Base-by-base conservation (phyloP, 768 basidiomycete species). In the Termitomyces sp. region DNA sequence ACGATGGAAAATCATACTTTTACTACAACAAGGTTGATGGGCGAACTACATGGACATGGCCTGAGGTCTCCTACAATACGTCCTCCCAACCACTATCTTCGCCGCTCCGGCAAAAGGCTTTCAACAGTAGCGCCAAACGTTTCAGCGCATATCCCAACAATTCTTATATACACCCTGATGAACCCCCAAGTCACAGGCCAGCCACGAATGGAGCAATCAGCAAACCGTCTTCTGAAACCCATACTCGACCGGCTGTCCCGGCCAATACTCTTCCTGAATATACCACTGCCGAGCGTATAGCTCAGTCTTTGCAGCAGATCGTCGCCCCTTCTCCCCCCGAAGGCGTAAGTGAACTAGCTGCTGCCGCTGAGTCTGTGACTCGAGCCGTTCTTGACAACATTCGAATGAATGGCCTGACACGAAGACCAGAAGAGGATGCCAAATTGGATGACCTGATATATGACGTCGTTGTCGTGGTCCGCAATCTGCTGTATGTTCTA, bases 1-100 rank as follows among this genome's bases (percentile, higher is more conserved):
- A 94, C 67, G 92, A 94, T 66, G 91, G 91, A 39, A 77, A 84
- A 74, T 85, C 89, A 4, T 92, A 90, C 70, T 92, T 85, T 68
- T 94, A 91, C 73, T 71, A 81, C 71, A 94, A 96, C 77, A 86
- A 80, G 65, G 67, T 80, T 22, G 88, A 88, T 62, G 89, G 89
- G 16, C 75, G 83, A 56, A 77, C 87, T 15, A 84, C 83, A 58
- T 91, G 89, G 90, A 84, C 84, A 8, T 75, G 81, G 35, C 90
- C 90, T 45, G 85, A 86, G 60, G 50, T 22, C 28, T 50, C 60
- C 51, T 51, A 60, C 44, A 58, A 61, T 53, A 44, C 63, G 15
- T 49, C 59, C 33, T 65, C 65, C 6, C 63, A 63, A 40, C 42
- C 57, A 38, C 50, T 58, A 46, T 55, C 68, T 11, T 69, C 69